Base-by-base conservation (phyloP, 441 rosid genomes). In the Erysimum cheiri region DNA sequence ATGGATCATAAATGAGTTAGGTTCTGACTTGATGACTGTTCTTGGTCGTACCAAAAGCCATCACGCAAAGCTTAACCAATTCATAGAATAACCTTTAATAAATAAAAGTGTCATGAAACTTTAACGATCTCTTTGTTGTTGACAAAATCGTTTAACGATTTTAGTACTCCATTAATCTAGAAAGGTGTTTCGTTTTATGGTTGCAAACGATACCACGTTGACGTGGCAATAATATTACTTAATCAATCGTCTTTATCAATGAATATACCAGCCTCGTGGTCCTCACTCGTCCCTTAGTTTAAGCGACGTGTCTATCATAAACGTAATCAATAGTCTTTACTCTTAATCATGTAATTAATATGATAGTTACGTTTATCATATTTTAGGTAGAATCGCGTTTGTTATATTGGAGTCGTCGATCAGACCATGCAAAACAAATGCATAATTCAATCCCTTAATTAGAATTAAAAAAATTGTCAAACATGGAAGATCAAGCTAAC, bases 261-360 rank as follows among this genome's bases (percentile, higher is more conserved):
- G 2, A 22, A 43, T 28, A 26, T 12, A 52, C 6, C 55, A 55
- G 69, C 62, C 75, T 71, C 69, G 75, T 71, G 75, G 75, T 49
- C 67, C 35, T 49, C 60, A 13, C 67, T 70, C 60, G 26, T 49
- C 73, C 73, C 41, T 37, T 70, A 60, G 67, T 49, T 60, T 70
- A 39, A 70, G 67, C 67, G 50, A 37, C 41, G 59, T 49, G 67
- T 58, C 66, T 47, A 1, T 15, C 26, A 50, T 2, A 13, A 26
- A 22, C 48, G 26, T 8, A 9, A 11, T 49, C 32, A 12, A 24
- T 3, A 5, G 14, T 43, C 47, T 39, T n/a, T 39, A 11, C 4
- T 44, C 24, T 17, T 47, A 47, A 19, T 22, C 29, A 10, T 8
- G 7, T 9, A 22, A 48, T 48, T 22, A 48, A 22, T 48, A 22